Evolutionary conservation across 2,329 filamentous ascomycete genomes (phyloP).

Genomic region (Alternaria hordeiaustralica): DNA sequence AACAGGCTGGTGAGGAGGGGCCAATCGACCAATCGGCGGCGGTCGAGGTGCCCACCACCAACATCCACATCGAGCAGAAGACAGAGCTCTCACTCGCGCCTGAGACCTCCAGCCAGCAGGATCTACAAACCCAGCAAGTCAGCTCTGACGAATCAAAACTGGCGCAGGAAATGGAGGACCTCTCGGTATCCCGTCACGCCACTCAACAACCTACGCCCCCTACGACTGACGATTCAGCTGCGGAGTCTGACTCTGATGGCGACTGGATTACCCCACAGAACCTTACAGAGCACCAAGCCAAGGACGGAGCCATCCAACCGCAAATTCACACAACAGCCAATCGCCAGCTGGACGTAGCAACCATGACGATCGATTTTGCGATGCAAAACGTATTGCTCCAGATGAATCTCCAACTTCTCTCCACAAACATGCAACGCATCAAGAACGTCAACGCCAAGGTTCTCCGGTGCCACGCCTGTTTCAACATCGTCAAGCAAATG

Average conservation of each 20-base stretch:
- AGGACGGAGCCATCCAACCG: constrained; percentile 57
- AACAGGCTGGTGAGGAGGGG: constrained; percentile 3
- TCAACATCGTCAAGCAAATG: constrained; percentile 83
- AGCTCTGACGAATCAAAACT: constrained; percentile 7
- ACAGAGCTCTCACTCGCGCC: not conserved
- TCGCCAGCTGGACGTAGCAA: constrained; percentile 80
- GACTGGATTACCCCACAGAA: constrained; percentile 97
- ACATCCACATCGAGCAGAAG: constrained; percentile 10
- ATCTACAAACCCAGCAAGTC: not conserved
- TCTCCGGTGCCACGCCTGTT: constrained; percentile 81
- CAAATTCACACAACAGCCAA: constrained; percentile 57
- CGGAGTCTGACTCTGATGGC: constrained; percentile 42
- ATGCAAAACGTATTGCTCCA: constrained; percentile 97
- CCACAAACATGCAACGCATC: constrained; percentile 79
- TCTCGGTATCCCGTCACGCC: constrained; percentile 23
- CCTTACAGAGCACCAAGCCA: constrained; percentile 80
- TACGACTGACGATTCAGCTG: constrained; percentile 20
- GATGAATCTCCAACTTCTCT: constrained; percentile 91
- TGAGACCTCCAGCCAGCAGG: not conserved
- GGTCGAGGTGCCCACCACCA: not conserved
- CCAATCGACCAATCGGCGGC: constrained; percentile 4
- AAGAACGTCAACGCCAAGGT: constrained; percentile 87
- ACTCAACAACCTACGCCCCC: constrained; percentile 26
- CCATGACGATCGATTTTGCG: constrained; percentile 93
- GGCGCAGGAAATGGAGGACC: constrained; percentile 26